Evolutionary conservation across 176 grass and related monocot genomes (phyloP), one percentile per base, ranked within the genome.

Genomic region (Chrysopogon serrulatus): DNA sequence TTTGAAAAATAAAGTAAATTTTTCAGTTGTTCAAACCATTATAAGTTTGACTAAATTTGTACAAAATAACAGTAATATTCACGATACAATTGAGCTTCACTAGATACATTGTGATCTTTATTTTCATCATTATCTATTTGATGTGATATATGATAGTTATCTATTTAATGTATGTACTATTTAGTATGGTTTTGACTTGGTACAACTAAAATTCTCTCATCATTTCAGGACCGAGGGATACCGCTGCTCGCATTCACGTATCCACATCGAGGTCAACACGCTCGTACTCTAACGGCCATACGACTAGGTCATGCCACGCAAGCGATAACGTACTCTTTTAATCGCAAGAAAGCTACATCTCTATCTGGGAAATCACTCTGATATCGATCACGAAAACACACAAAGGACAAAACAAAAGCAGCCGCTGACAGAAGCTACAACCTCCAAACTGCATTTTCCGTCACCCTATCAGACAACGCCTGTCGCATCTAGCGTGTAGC

Each of bases 351-450:
- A 77, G 64, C 73, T 62, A 37, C 51, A 40, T 59, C 36, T 83
- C 86, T 83, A 5, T 16, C 41, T 34, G 41, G 48, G 47, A 59
- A 68, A 83, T 71, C 80, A 33, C 79, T 70, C 59, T 39, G 63
- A 61, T 5, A 71, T 40, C 19, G 8, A 77, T 62, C 33, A 86
- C 3, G 75, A 19, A 65, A 73, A 73, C 73, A 32, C 33, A 63
- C 2, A 21, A 28, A 31, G 10, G 5, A 15, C 0, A 0, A 18
- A 35, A 57, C 54, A 57, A 35, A 56, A 45, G 24, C 69, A 45
- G 24, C 69, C 7, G 18, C 79, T 71, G 73, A 83, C n/a, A 76
- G 79, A 37, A 48, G 63, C 21, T 51, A 44, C 59, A 39, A 9
- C 17, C 35, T 77, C 71, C 62, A 69, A 47, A 78, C 43, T 73